Evolutionary conservation across 768 basidiomycete genomes (phyloP).

Genomic region (Clavaria fumosa): DNA sequence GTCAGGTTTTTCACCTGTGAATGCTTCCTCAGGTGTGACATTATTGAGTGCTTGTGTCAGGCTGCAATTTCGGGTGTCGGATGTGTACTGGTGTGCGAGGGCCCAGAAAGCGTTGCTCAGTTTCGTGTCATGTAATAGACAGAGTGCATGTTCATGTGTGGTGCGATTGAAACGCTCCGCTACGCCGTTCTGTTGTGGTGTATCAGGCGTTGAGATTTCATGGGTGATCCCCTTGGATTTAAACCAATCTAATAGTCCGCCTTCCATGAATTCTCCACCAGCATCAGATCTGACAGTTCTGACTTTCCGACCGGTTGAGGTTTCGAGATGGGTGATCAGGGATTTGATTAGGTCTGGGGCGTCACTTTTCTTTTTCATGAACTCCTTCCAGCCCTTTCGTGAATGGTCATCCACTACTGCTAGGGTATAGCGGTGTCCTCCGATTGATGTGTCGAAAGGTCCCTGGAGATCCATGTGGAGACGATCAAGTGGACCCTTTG

Average conservation of each 20-base stretch:
- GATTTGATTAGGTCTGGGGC: conserved; percentile 4
- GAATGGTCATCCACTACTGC: conserved; percentile 1
- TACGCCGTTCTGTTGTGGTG: conserved; percentile 17
- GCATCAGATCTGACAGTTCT: conserved; percentile 7
- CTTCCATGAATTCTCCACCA: conserved; percentile 9
- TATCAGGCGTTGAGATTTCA: conserved; percentile 12
- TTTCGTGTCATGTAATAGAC: conserved; percentile 13
- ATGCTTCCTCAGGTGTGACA: conserved; percentile 12
- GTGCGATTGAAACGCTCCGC: conserved; percentile 19
- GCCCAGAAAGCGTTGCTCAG: conserved; percentile 15
- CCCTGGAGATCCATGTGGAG: too few species aligned
- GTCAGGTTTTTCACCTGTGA: conserved; percentile 11
- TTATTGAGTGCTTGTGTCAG: conserved; percentile 5
- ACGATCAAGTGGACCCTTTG: not conserved
- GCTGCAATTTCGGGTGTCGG: conserved; percentile 12
- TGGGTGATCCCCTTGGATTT: conserved; percentile 10
- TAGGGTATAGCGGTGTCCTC: not conserved
- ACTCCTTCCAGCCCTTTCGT: conserved; percentile 1
- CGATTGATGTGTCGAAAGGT: conserved; percentile 2
- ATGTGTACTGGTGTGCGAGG: conserved; percentile 12
- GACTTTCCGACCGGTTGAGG: conserved; percentile 6
- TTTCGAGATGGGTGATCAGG: conserved; percentile 7
- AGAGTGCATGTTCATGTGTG: conserved; percentile 8
- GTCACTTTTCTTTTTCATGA: conserved; percentile 8
- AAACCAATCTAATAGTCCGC: conserved; percentile 7